phyloP scores from a whole-genome alignment of 768 basidiomycete species.

The Suillus hirtellus region DNA sequence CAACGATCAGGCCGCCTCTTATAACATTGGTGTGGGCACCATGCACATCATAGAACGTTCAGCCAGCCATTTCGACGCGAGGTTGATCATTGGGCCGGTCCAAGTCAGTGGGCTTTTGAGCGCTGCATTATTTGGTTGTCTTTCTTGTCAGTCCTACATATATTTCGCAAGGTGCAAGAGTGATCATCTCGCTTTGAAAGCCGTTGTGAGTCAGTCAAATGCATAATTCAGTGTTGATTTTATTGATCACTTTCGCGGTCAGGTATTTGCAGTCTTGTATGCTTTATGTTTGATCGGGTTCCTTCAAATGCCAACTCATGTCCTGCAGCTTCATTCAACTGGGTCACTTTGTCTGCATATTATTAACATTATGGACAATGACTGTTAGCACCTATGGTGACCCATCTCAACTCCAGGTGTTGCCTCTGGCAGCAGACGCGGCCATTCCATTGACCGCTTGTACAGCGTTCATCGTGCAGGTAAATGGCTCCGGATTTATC shows the following conservation, averaged over 20 bases:
- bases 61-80: background rate
- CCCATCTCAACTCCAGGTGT: background rate
- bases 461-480: conserved; percentile 6
- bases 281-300: background rate
- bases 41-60: background rate
- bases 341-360: conserved; percentile 5
- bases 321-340: conserved; percentile 5
- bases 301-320: background rate
- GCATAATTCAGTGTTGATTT: background rate
- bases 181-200: conserved; percentile 7
- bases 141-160: conserved; percentile 13
- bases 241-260: background rate
- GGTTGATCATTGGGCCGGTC: conserved; percentile 14
- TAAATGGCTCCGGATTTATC: background rate
- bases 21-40: background rate
- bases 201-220: background rate
- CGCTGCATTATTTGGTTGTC: conserved; percentile 16
- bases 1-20: background rate
- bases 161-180: conserved; percentile 15
- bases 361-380: conserved; percentile 9
- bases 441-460: conserved; percentile 1
- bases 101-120: conserved; percentile 17
- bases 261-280: conserved; percentile 8
- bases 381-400: conserved; percentile 7
- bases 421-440: conserved; percentile 6